Base-by-base conservation (phyloP, 495 filamentous ascomycete species). In the Opeltia flavorubescens region DNA sequence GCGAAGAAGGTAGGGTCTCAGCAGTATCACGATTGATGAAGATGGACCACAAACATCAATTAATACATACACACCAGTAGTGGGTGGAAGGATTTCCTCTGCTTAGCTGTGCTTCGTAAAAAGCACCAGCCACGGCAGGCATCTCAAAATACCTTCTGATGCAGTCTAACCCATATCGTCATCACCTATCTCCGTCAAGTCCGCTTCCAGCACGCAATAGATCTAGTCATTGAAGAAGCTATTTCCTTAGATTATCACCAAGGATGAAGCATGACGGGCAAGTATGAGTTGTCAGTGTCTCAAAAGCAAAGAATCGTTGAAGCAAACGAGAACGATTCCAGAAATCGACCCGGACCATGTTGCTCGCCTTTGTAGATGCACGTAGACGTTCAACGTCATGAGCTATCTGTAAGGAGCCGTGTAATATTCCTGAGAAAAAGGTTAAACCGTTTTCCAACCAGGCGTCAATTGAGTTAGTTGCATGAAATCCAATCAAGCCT, bases 271-370 rank as follows among this genome's bases (percentile, higher is more conserved):
- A 4, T 5, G 7, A 41, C 38, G 25, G 13, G 38, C 38, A 41
- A 2, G 38, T 41, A 15, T 41, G 38, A 41, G 18, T 25, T 41
- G 38, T 41, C 35, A 12, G 25, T 41, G 38, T 20, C 38, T 25
- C 38, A 41, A 17, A 6, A 21, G 3, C 35, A 39, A 15, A 21
- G 18, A 24, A 23, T 9, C 21, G 21, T 41, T 17, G 17, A 41
- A 41, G 38, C 38, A 41, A 41, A 41, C 38, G 25, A 25, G n/a
- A 21, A 25, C 13, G 18, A 41, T 41, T 41, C 38, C n/a, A 41
- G 38, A 41, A 15, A 13, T n/a, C 13, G 38, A 20, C 25, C 21
- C 7, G 21, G 20, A 36, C 8, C 12, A 36, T 17, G 34, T 36
- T 18, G 34, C 34, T 36, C 34, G 34, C 34, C 34, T 36, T n/a